Base-by-base conservation (phyloP, 495 filamentous ascomycete genomes). In the Podospora pseudoanserina region DNA sequence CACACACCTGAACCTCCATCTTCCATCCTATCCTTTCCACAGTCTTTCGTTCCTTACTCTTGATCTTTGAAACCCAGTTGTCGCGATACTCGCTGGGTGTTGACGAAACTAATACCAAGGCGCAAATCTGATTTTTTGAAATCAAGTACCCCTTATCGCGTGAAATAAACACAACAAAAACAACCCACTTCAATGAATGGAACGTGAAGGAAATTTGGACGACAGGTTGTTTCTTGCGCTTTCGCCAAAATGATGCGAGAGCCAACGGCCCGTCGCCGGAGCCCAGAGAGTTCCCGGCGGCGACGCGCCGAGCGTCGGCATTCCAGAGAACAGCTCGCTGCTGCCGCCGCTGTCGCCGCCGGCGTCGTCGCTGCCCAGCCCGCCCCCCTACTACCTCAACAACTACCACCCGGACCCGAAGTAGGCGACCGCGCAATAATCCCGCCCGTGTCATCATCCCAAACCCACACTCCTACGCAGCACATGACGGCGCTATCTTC, bases 201-300 rank as follows among this genome's bases (percentile, higher is more conserved):
- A 63, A 70, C 73, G 67, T 74, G 64, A 71, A 61, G 68, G 44
- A 16, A 49, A 19, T 63, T 49, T 23, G 19, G 69, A 26, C 53
- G 32, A 49, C 55, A 20, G 55, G 55, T 58, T 26, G 39, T 32
- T 69, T 61, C 53, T 72, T 66, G 64, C 65, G 65, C 66, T 65
- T 67, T 27, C 67, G 65, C 67, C 65, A 67, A 32, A 57, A 83
- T 77, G 79, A 81, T 81, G 74, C 75, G 77, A 68, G 79, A 82
- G 71, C 75, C 76, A 78, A 49, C 39, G 15, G 39, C 39, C 39
- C 80, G 81, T 75, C 80, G 77, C 71, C 78, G 81, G 80, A 83
- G 81, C 75, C 82, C 78, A 57, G 81, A 83, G 71, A 79, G 79
- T 75, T 77, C 80, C 74, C 77, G 80, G 67, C 80, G 81, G 68